Evolutionary conservation across 495 filamentous ascomycete genomes (phyloP), one percentile per base, ranked within the genome.

Genomic region (Penicillium odoratum): DNA sequence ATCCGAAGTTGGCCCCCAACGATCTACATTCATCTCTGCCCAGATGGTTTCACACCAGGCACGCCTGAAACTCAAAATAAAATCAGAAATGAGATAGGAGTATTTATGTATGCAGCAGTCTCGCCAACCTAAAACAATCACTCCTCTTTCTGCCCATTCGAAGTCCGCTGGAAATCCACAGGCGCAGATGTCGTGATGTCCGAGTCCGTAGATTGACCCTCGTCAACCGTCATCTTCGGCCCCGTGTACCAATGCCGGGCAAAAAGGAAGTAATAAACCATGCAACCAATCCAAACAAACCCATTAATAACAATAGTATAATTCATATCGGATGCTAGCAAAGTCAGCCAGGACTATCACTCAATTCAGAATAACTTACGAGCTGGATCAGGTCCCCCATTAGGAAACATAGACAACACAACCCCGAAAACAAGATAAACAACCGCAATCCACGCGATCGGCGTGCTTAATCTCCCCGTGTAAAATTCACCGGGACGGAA

Each of bases 221-320:
- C 58, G 57, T 86, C 78, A 26, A 89, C 71, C 48, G 89, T 91
- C 63, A 88, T 83, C 61, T 84, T 83, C 0, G 88, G 88, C 1
- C 88, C 88, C 38, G 86, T 86, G 63, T 88, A 92, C 87, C 88
- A 90, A 59, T 84, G 85, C 11, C 76, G 75, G 0, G 88, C 88
- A 34, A 83, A 82, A 0, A 89, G 67, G 66, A 83, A 80, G 66
- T 87, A 88, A 65, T 88, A 89, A 11, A 68, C n/a, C 61, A 87
- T 68, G 6, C 81, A 76, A 0, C 83, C 83, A 13, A 78, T 60
- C 86, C 85, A 88, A 5, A 88, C 83, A 11, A 84, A 80, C 3
- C 70, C 73, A 64, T 88, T 85, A 61, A 88, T 83, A 0, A 87
- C 85, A 21, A 87, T 75, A 0, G 84, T 87, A 56, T 88, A 88